Percentiles rank a stretch among this genome's conserved stretches.
Conservation (phyloP, 1,139 yeast species). For the Debaryomyces sp. region DNA sequence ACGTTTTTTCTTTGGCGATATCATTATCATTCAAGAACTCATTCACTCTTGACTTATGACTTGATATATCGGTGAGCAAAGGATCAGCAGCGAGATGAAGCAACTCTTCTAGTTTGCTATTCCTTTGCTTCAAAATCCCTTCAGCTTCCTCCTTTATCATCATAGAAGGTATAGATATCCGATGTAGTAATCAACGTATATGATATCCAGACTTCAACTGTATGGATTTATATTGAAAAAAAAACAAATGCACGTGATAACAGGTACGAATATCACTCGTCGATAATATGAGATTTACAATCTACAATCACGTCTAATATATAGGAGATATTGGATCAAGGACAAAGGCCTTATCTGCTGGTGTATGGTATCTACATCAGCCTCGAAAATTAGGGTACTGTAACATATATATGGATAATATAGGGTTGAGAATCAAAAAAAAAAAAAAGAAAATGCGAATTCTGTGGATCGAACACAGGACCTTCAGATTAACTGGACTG, state of each 20-base stretch:
- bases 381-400: not conserved
- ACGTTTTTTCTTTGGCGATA: conserved; percentile 3
- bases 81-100: conserved; percentile 11
- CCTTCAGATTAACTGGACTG: conserved; percentile 50
- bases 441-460: conserved; percentile 43
- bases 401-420: not conserved
- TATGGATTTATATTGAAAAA: not conserved
- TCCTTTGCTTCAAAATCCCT: conserved; percentile 7
- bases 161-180: conserved; percentile 1
- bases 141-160: conserved; percentile 6
- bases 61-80: conserved; percentile 4
- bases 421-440: not conserved
- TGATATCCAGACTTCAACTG: not conserved
- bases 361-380: not conserved
- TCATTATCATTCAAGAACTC: conserved; percentile 9
- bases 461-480: conserved; percentile 62
- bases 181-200: not conserved
- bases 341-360: not conserved
- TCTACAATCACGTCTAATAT: not conserved
- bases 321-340: not conserved
- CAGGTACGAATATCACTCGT: conserved; percentile 9
- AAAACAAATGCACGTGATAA: conserved; percentile 9
- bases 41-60: not conserved
- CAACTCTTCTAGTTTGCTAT: conserved; percentile 10
- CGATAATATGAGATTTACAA: not conserved